Conservation (phyloP, 2,329 filamentous ascomycete genomes). For the Diaporthe batatas region DNA sequence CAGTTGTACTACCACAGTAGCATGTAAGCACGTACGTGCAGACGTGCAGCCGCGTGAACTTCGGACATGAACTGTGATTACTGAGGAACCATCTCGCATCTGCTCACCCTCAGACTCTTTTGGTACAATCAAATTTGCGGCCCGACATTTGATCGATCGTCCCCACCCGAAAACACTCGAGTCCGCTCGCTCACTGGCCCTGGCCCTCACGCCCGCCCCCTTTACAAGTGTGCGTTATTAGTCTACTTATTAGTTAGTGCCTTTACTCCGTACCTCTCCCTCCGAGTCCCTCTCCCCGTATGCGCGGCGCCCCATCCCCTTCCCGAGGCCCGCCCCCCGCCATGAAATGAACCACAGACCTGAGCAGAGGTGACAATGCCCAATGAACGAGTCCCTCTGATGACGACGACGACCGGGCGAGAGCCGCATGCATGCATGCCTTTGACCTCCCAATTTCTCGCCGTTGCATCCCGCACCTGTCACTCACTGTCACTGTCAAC, state of each 20-base stretch:
- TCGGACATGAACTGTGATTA: constrained; percentile 20
- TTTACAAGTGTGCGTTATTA: constrained; percentile 11
- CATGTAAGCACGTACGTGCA: too few species aligned
- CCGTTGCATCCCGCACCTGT: constrained; percentile 30
- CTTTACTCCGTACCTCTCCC: not conserved
- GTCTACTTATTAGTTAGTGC: too few species aligned
- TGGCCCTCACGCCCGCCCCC: constrained; percentile 10
- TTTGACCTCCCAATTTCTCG: not conserved
- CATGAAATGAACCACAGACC: not conserved
- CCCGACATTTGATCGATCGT: constrained; percentile 14
- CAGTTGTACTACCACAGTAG: too few species aligned
- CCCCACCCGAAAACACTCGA: not conserved
- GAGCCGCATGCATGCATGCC: not conserved
- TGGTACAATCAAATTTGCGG: constrained; percentile 31
- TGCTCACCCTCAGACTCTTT: constrained; percentile 22
- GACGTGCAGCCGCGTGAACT: not conserved
- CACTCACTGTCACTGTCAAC: not conserved
- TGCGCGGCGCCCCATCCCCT: not conserved
- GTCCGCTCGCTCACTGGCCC: constrained; percentile 2
- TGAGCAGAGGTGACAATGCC: too few species aligned
- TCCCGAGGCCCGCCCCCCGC: constrained; percentile 17
- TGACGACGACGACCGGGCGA: constrained; percentile 1
- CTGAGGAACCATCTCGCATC: constrained; percentile 9
- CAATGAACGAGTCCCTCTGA: not conserved
- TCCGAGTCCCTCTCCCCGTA: not conserved